These are phyloP conservation scores for Elaphomyces granulatus DNA, from an alignment of 495 filamentous ascomycete species.

Conservation along the genomic window DNA sequence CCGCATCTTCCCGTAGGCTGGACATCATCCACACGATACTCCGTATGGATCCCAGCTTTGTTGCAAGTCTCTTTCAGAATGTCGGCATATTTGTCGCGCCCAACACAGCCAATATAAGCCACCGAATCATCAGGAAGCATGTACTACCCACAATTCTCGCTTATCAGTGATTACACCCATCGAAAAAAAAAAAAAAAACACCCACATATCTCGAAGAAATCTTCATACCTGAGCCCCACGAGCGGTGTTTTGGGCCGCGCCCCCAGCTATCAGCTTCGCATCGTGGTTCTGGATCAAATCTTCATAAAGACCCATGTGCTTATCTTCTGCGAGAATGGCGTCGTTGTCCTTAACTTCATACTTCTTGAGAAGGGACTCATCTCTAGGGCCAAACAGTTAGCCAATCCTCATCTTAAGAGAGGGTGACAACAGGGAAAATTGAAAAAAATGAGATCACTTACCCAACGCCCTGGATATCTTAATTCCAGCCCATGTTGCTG, in stretches of 20 bases:
- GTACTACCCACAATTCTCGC: constrained; percentile 42
- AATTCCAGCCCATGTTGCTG: too few relatives aligned
- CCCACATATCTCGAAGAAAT: too few relatives aligned
- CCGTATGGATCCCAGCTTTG: constrained; percentile 72
- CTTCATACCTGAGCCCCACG: constrained; percentile 66
- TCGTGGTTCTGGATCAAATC: constrained; percentile 76
- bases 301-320: constrained; percentile 81
- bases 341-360: constrained; percentile 92
- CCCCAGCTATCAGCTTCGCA: constrained; percentile 89
- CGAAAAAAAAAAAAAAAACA: background rate
- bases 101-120: constrained; percentile 86
- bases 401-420: background rate
- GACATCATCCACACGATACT: constrained; percentile 78
- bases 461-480: constrained; percentile 87
- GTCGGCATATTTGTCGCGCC: constrained; percentile 79
- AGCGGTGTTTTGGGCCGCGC: constrained; percentile 96
- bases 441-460: constrained; percentile 19
- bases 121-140: constrained; percentile 74
- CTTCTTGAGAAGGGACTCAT: constrained; percentile 70
- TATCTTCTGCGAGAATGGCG: constrained; percentile 87
- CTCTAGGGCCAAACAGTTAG: constrained; percentile 24
- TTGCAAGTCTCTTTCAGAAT: constrained; percentile 66
- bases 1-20: constrained; percentile 84
- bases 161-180: background rate
- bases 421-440: too few relatives aligned